Percentiles rank a stretch among this genome's conserved stretches.
These are phyloP conservation scores for Haematococcus lacustris DNA, from an alignment of 139 green algal species.

Conservation along the genomic window DNA sequence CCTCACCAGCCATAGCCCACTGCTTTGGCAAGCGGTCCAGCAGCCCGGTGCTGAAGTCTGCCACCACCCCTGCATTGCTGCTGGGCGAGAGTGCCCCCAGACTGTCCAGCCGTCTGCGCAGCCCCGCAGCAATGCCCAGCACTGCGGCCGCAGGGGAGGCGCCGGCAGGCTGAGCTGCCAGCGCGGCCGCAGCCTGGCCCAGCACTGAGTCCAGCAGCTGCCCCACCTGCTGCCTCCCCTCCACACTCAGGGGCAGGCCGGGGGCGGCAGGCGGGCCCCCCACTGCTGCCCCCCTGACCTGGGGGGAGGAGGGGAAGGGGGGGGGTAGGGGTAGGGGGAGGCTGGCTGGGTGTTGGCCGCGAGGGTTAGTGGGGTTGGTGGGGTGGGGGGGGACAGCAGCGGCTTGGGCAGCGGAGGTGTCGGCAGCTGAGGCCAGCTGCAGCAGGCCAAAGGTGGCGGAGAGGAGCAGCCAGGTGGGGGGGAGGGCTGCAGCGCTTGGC, in stretches of 20 bases:
- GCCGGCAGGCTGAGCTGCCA: conserved; percentile 6
- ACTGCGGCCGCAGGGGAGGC: neutral
- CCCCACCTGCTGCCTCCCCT: no score
- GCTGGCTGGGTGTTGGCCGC: no score
- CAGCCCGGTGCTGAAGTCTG: conserved; percentile 24
- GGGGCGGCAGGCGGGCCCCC: neutral
- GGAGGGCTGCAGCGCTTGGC: no score
- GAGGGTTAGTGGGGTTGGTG: no score
- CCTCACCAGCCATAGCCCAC: no score
- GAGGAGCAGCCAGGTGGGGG: no score
- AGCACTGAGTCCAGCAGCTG: no score
- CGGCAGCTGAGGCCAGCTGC: neutral
- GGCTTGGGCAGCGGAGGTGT: neutral
- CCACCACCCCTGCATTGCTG: conserved; percentile 10
- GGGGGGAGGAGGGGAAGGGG: neutral
- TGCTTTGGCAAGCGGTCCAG: conserved; percentile 35
- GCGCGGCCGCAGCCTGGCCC: neutral
- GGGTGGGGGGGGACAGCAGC: neutral
- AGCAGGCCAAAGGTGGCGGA: no score
- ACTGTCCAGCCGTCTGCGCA: conserved; percentile 14
- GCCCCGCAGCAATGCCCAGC: conserved; percentile 3
- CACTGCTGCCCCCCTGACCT: conserved; percentile 1
- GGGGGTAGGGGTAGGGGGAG: neutral
- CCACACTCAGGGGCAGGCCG: neutral
- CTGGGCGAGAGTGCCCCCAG: conserved; percentile 22